Evolutionary conservation across 2,329 filamentous ascomycete species (phyloP), one percentile per base, ranked within the genome.

Genomic region (Aspergillus amoenus): DNA sequence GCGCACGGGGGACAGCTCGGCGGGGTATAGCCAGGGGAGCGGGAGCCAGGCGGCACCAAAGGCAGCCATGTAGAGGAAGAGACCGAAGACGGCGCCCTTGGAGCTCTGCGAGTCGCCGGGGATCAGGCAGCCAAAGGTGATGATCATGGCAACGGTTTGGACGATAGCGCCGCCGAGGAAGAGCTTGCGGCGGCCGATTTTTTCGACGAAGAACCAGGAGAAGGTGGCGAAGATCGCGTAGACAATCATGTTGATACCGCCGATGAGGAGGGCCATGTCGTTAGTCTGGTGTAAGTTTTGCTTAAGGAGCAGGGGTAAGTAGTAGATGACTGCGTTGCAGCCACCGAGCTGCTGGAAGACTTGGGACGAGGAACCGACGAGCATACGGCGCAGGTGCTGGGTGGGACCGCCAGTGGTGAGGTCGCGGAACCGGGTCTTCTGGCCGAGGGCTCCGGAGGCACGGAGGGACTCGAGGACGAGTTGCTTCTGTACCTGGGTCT

Each of bases 381-480:
- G 52, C 69, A 78, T 73, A 11, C 74, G 74, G 37, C 71, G 72
- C 55, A 76, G 67, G 45, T 75, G 70, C 56, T 77, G 75, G 3
- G 72, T 72, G 57, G 71, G 73, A 47, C 74, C 74, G 44, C 68
- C 67, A 18, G 72, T 73, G 40, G 75, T 63, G 3, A 76, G 67
- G 41, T 73, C 63, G n/a, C 74, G 59, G 83, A 85, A 32, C 30
- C 61, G 63, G 39, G 70, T 79, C 70, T 80, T 79, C 22, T 79
- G 75, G 45, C 76, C 69, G 52, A 72, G 64, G 85, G 72, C 64
- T 86, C 84, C 86, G 84, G 3, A 87, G 43, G 83, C 83, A 41
- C 80, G 78, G 60, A 89, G 85, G 1, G 83, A 86, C 65, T 92
- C 88, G n/a, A 85, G 74, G n/a, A 89, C 86, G 1, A 88, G 84